Evolutionary conservation across 140 eudicot species (phyloP), one percentile per base, ranked within the genome.

Genomic region (Flaveria floridana): DNA sequence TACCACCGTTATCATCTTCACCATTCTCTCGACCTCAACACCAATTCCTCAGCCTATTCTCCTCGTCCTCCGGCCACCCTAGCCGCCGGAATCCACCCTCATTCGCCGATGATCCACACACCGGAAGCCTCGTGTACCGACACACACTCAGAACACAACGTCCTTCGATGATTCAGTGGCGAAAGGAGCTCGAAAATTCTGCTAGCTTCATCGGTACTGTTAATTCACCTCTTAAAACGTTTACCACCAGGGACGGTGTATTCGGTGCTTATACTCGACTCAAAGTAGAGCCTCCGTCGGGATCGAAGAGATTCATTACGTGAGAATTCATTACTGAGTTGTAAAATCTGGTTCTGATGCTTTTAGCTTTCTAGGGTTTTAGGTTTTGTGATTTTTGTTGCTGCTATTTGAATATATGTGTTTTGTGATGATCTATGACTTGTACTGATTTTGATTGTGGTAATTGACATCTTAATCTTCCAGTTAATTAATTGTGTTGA

Each of bases 151-250:
- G 83, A 59, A 78, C 78, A 25, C 86, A 90, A 76, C 91, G 86
- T 6, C 97, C 96, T 37, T 11, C 80, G 18, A 87, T 86, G 11
- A 69, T 91, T 2, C 66, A 13, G n/a, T 81, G 81, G 79, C 25
- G 28, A 1, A 13, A 71, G 2, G 68, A 37, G 26, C 73, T 82
- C n/a, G 44, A 1, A 18, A 89, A 91, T 78, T 82, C 86, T 6
- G 96, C 81, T 15, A 87, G 89, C 71, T 82, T 89, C 7, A 87
- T 91, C 16, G 96, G 97, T 14, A 75, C 75, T 18, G 81, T 91
- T 15, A 55, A 15, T 52, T 16, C 15, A 20, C 89, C 89, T 19
- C 30, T 83, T 1, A 75, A 30, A 69, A 8, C 50, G 25, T 0
- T 41, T 19, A 77, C 75, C 61, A 2, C 18, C 1, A 7, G 0